Evolutionary conservation across 1,284 basidiomycete genomes (phyloP).

Genomic region (Trichosporon coremiiforme): DNA sequence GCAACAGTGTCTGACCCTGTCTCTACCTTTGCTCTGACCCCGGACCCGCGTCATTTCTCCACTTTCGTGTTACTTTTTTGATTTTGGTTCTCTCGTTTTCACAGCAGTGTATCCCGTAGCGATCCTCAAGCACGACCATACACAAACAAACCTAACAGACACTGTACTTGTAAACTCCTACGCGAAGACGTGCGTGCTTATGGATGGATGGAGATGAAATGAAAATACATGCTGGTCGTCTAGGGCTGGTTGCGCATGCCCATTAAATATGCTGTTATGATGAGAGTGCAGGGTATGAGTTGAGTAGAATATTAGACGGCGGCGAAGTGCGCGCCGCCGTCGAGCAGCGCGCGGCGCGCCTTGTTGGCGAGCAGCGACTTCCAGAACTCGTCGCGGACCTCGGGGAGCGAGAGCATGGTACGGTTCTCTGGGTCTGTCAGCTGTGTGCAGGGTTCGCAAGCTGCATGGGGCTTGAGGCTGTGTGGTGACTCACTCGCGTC

Average conservation of each 20-base stretch:
- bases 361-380: constrained; percentile 48
- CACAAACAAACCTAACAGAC: background rate
- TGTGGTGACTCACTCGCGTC: constrained; percentile 48
- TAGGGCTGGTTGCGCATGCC: background rate
- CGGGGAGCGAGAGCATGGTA: constrained; percentile 53
- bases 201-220: background rate
- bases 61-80: constrained; percentile 10
- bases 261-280: constrained; percentile 13
- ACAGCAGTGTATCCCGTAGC: background rate
- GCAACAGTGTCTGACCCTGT: too few relatives aligned
- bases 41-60: too few relatives aligned
- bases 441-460: background rate
- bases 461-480: too few relatives aligned
- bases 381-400: constrained; percentile 56
- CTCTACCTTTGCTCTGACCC: background rate
- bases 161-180: background rate
- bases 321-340: constrained; percentile 1
- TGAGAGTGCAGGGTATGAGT: background rate
- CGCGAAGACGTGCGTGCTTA: background rate
- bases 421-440: constrained; percentile 46
- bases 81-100: background rate
- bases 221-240: constrained; percentile 3
- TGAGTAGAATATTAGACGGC: background rate
- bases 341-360: constrained; percentile 46
- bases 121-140: background rate